Evolutionary conservation across 805 yeast genomes (phyloP), one percentile per base, ranked within the genome.

Genomic region (Candida silvatica): DNA sequence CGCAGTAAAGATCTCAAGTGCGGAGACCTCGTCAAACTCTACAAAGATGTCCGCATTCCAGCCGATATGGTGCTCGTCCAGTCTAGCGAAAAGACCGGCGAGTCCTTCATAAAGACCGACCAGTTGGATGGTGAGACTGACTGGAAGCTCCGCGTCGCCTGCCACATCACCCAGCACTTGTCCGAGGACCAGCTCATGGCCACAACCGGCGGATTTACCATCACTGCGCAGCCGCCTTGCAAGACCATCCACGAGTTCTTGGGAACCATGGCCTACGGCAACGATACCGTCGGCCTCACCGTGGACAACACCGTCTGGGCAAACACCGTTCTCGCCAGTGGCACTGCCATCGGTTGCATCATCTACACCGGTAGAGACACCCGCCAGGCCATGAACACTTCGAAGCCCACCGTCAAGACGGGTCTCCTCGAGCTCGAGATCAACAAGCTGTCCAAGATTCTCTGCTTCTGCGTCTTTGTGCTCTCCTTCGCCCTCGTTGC

Each of bases 61-160:
- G 97, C 98, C 1, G 99, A 92, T 57, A 69, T 87, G 76, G 63
- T 92, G 6, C 58, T 92, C 19, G 60, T 92, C 29, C 94, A 85
- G 52, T 79, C 95, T 1, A 77, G 86, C 37, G 96, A 85, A 52
- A 58, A 64, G 3, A 67, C 71, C 3, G 97, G 96, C 6, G 99
- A 92, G 52, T 71, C 88, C 2, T 92, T 94, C 49, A 84, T 92
- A 44, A 83, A 94, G 49, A 92, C 99, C 1, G 99, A 92, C 62
- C 99, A 92, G 60, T 66, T 92, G 34, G 99, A 92, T 58, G 99
- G 99, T 52, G 99, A 92, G 58, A 92, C 99, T 5, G 99, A 92
- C 61, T 92, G 99, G 99, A 92, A 92, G 56, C 65, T 92, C 37
- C 67, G 98, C 48, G 61, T 84, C 26, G 92, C 96, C 0, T 70